Evolutionary conservation across 2,329 filamentous ascomycete genomes (phyloP).

Genomic region (Ramularia endophylla): DNA sequence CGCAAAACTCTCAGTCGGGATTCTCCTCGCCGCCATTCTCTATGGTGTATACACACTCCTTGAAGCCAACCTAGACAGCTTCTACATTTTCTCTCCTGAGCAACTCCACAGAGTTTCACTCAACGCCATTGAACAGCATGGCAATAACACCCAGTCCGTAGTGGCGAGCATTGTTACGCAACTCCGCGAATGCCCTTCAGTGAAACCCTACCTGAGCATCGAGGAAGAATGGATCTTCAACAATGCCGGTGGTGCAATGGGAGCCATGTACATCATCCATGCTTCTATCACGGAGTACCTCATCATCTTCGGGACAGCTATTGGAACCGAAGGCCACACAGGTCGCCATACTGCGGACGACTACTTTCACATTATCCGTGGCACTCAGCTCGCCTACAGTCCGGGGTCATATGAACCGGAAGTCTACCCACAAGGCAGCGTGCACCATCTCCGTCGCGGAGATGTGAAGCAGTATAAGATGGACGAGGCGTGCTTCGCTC

Average conservation of each 20-base stretch:
- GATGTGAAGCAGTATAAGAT: slow-evolving; percentile 78
- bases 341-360: slow-evolving; percentile 89
- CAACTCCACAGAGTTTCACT: slow-evolving; percentile 64
- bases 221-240: slow-evolving; percentile 85
- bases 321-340: slow-evolving; percentile 82
- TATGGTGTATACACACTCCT: slow-evolving; percentile 50
- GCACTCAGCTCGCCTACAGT: slow-evolving; percentile 69
- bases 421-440: slow-evolving; percentile 61
- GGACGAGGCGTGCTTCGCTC: slow-evolving; percentile 68
- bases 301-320: slow-evolving; percentile 77
- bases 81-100: slow-evolving; percentile 70
- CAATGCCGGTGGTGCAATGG: slow-evolving; percentile 88
- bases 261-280: slow-evolving; percentile 84
- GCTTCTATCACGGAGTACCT: slow-evolving; percentile 88
- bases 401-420: slow-evolving; percentile 62
- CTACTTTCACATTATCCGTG: slow-evolving; percentile 86
- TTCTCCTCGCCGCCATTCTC: slow-evolving; percentile 51
- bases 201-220: slow-evolving; percentile 55
- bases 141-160: slow-evolving; percentile 66
- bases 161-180: slow-evolving; percentile 65
- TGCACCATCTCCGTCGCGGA: slow-evolving; percentile 68
- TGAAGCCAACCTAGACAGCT: slow-evolving; percentile 47
- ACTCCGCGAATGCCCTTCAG: slow-evolving; percentile 48
- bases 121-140: slow-evolving; percentile 61
- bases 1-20: slow-evolving; percentile 42